Conservation (phyloP, 2,329 filamentous ascomycete species). For the Rugonectria rugulosa region DNA sequence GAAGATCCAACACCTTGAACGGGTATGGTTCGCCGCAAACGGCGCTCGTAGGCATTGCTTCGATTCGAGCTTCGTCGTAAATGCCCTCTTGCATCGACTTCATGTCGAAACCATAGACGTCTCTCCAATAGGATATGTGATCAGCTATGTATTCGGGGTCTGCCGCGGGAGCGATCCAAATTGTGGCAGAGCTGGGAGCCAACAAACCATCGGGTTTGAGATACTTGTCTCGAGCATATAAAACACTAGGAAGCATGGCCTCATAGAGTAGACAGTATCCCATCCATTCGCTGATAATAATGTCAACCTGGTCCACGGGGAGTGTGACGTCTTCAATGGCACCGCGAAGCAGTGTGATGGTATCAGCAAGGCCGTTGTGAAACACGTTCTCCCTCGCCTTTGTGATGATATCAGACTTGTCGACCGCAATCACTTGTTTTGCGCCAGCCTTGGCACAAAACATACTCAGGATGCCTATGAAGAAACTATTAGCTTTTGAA, state of each 20-base stretch:
- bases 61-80: conserved; percentile 81
- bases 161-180: conserved; percentile 82
- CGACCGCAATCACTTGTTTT: conserved; percentile 85
- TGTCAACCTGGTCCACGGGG: conserved; percentile 83
- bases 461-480: conserved; percentile 82
- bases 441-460: conserved; percentile 93
- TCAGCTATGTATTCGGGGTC: conserved; percentile 81
- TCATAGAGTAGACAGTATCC: conserved; percentile 93
- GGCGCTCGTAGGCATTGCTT: conserved; percentile 69
- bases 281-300: conserved; percentile 99
- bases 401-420: conserved; percentile 89
- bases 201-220: conserved; percentile 81
- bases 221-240: conserved; percentile 88
- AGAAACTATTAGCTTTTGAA: not conserved
- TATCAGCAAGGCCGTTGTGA: conserved; percentile 76
- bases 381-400: conserved; percentile 87
- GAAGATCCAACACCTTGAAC: conserved; percentile 80
- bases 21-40: conserved; percentile 67
- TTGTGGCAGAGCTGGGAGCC: conserved; percentile 83
- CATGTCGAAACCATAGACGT: conserved; percentile 97
- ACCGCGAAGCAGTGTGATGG: conserved; percentile 82
- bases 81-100: conserved; percentile 85
- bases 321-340: conserved; percentile 87
- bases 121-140: conserved; percentile 84
- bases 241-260: conserved; percentile 92